Evolutionary conservation across 331 rosid species (phyloP).

Genomic region (Pyrus hybrid): DNA sequence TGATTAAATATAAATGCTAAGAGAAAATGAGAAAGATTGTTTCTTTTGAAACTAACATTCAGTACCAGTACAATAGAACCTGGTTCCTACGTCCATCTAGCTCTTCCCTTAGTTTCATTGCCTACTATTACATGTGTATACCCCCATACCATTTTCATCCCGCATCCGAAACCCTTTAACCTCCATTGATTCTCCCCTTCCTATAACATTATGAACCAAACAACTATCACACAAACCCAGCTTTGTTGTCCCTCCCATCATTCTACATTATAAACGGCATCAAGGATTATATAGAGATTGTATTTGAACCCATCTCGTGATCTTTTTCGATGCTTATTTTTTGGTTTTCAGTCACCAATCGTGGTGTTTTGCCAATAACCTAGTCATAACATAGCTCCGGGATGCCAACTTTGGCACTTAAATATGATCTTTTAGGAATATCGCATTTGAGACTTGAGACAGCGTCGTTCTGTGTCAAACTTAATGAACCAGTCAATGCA

Average conservation of each 20-base stretch:
- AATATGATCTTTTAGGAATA: conserved; percentile 68
- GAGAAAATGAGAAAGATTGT: not conserved
- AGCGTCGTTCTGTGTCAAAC: conserved; percentile 48
- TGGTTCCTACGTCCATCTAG: not conserved
- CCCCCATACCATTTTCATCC: not conserved
- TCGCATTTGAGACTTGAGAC: conserved; percentile 71
- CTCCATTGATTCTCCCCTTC: not conserved
- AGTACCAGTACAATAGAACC: not conserved
- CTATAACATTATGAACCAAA: not conserved
- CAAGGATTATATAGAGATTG: conserved; percentile 9
- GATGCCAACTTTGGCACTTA: conserved; percentile 52
- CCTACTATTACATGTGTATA: not conserved
- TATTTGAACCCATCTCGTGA: conserved; percentile 18
- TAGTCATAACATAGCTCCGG: conserved; percentile 62
- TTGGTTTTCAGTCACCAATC: no score
- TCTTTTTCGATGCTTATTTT: not conserved
- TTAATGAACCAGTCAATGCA: conserved; percentile 63
- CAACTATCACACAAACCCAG: not conserved
- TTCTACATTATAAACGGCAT: conserved; percentile 18
- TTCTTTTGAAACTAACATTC: not conserved
- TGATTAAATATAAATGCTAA: not conserved
- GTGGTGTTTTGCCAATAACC: conserved; percentile 7
- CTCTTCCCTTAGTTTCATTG: not conserved
- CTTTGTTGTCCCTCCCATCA: conserved; percentile 1
- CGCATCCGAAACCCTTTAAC: not conserved